Evolutionary conservation across 805 yeast genomes (phyloP), one percentile per base, ranked within the genome.

Genomic region (Monosporozyma unispora): DNA sequence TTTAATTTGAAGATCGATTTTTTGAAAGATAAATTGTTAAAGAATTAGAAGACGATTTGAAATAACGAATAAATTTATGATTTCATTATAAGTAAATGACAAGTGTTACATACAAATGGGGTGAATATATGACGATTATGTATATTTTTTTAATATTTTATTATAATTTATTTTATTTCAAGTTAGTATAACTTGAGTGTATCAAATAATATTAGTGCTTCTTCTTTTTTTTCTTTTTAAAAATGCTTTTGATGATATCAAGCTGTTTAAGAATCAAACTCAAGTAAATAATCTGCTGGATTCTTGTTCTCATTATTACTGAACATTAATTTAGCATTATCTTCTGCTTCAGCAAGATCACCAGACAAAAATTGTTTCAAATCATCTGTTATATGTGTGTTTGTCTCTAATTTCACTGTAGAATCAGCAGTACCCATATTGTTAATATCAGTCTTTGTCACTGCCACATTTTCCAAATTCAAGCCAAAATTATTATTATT

Each of bases 361-460:
- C 68, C 68, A 2, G 67, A 62, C 35, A 65, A 46, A 43, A 60
- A 65, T 47, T 65, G 62, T 38, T 61, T 57, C 23, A 65, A 50
- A 42, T 64, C 67, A 39, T 61, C 65, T 23, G 54, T 22, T 22
- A 44, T 21, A 6, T 31, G 42, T 21, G 42, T 11, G 10, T 28
- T 14, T 14, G 25, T 11, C 8, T 45, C 33, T 18, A 38, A n/a
- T 14, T 45, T 23, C n/a, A 47, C 19, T 10, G 22, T 33, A 28
- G 23, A 21, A 12, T 21, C 42, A 21, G 23, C 35, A 31, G 35
- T 31, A 31, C 35, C 35, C 14, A 31, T 14, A 14, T 31, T 31
- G 7, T 31, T 31, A 14, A 31, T 12, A 31, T 31, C 35, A 12
- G 35, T 31, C 16, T 5, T 12, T 12, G 35, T 14, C 35, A 19